phyloP scores from a whole-genome alignment of 345 rosid genomes.

The Melaleuca quinquenervia region DNA sequence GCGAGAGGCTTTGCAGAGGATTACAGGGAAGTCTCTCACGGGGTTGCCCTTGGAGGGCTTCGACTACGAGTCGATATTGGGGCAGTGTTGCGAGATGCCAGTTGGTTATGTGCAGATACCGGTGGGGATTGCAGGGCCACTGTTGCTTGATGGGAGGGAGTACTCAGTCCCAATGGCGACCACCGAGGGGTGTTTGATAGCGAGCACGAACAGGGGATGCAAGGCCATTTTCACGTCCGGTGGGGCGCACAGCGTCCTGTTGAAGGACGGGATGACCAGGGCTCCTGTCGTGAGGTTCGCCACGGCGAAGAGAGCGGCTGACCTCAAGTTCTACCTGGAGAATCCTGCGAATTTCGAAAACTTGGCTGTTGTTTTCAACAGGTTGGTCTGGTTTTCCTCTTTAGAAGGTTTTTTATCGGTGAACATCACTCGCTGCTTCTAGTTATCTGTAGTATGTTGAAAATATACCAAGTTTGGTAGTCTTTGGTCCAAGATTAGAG shows the following conservation, averaged over 20 bases:
- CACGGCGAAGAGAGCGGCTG: slow-evolving; percentile 36
- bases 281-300: slow-evolving; percentile 62
- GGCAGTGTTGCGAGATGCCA: slow-evolving; percentile 82
- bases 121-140: slow-evolving; percentile 69
- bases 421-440: not conserved
- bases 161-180: slow-evolving; percentile 68
- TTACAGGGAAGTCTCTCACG: slow-evolving; percentile 35
- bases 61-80: slow-evolving; percentile 52
- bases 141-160: slow-evolving; percentile 52
- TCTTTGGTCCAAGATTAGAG: not conserved
- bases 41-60: slow-evolving; percentile 61
- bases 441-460: not conserved
- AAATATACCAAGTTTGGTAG: not conserved
- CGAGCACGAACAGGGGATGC: slow-evolving; percentile 66
- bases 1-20: slow-evolving; percentile 50
- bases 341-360: slow-evolving; percentile 35
- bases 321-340: slow-evolving; percentile 55
- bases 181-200: slow-evolving; percentile 70
- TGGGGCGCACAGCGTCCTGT: slow-evolving; percentile 38
- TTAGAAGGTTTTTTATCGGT: not conserved
- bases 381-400: slow-evolving; percentile 3
- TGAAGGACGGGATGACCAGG: slow-evolving; percentile 62
- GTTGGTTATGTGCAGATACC: slow-evolving; percentile 71
- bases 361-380: slow-evolving; percentile 35
- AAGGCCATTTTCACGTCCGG: slow-evolving; percentile 59